These are phyloP conservation scores for Penicillium janthinellum DNA, from an alignment of 2,329 filamentous ascomycete genomes.

Conservation along the genomic window DNA sequence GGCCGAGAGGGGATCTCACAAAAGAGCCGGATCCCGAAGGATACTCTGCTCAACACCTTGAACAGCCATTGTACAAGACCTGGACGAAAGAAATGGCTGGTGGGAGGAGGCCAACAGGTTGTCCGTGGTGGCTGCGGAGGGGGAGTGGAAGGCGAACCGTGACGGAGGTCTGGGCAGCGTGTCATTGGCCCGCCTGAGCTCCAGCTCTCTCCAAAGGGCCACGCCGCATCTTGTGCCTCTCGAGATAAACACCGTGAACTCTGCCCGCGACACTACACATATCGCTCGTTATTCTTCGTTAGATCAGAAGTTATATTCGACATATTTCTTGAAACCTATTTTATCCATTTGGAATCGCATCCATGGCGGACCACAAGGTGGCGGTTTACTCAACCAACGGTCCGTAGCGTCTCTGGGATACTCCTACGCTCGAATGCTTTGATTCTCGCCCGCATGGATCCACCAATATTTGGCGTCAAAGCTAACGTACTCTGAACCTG, in stretches of 20 bases:
- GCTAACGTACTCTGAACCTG: constrained; percentile 7
- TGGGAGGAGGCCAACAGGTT: neutral
- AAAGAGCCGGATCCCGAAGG: constrained; percentile 95
- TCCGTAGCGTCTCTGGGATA: constrained; percentile 30
- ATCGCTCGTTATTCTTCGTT: neutral
- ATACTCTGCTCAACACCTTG: constrained; percentile 88
- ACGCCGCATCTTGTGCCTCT: constrained; percentile 38
- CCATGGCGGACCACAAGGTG: constrained; percentile 40
- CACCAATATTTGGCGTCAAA: neutral
- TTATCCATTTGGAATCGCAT: constrained; percentile 25
- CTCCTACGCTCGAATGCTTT: constrained; percentile 8
- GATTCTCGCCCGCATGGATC: neutral
- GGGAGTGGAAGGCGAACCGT: constrained; percentile 12
- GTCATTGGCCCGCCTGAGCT: constrained; percentile 29
- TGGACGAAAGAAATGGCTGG: constrained; percentile 1
- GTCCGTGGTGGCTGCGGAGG: constrained; percentile 19
- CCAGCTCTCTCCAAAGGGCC: constrained; percentile 36
- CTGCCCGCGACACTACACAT: constrained; percentile 5
- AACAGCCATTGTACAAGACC: constrained; percentile 65
- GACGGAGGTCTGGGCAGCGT: constrained; percentile 19
- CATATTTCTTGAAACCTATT: neutral
- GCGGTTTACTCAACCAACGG: constrained; percentile 50
- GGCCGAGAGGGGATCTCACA: constrained; percentile 61
- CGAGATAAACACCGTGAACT: constrained; percentile 20
- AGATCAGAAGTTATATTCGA: neutral